Evolutionary conservation across 345 rosid genomes (phyloP).

Genomic region (Orychophragmus violaceus): DNA sequence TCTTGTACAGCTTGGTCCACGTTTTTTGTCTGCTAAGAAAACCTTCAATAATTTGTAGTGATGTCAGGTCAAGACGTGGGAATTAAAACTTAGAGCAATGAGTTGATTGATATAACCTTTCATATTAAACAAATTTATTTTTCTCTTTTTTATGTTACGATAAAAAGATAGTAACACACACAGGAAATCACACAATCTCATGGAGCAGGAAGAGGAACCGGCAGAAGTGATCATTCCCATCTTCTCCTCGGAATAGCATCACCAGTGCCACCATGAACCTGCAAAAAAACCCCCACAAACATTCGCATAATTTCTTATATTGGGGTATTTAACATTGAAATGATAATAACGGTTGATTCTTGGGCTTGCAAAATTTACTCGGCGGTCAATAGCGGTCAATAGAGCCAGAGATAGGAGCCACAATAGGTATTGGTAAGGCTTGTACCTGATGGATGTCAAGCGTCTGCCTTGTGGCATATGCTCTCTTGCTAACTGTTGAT

Average conservation of each 20-base stretch:
- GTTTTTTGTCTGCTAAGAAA: neutral
- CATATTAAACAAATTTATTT: neutral
- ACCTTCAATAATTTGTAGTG: slow-evolving; percentile 15
- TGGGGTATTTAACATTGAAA: neutral
- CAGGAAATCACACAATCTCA: slow-evolving; percentile 1
- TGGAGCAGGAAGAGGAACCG: slow-evolving; percentile 72
- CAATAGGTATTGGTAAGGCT: slow-evolving; percentile 58
- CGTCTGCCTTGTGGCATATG: too few species aligned
- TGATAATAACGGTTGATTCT: neutral
- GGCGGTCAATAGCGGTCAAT: too few species aligned
- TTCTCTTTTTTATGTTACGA: neutral
- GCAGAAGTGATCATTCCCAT: slow-evolving; percentile 61
- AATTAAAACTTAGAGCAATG: slow-evolving; percentile 12
- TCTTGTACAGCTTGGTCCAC: too few species aligned
- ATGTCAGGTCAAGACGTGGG: slow-evolving; percentile 25
- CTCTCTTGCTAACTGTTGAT: too few species aligned
- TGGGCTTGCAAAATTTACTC: slow-evolving; percentile 46
- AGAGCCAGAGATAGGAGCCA: slow-evolving; percentile 48
- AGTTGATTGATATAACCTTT: slow-evolving; percentile 10
- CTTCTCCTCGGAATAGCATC: slow-evolving; percentile 61
- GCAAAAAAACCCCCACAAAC: neutral
- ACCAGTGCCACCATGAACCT: slow-evolving; percentile 52
- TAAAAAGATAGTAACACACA: slow-evolving; percentile 9
- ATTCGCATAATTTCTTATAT: neutral
- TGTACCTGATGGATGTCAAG: slow-evolving; percentile 57